Conservation (phyloP, 352 stramenopile species). For the Pythium periplocum region DNA sequence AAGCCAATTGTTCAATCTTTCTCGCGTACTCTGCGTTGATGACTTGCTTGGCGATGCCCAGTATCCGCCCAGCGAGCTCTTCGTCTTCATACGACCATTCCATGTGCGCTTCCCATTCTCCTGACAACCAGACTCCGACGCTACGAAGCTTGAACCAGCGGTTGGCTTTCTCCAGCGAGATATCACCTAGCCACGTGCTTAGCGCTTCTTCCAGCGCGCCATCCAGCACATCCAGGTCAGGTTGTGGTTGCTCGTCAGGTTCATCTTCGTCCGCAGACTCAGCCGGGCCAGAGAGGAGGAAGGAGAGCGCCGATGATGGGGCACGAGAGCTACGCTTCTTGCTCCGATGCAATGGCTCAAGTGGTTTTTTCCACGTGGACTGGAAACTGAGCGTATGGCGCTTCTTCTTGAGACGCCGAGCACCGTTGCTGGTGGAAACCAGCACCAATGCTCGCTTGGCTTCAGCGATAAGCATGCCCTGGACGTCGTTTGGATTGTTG, state of each 20-base stretch:
- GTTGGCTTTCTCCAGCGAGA: conserved; percentile 52
- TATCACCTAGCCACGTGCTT: conserved; percentile 59
- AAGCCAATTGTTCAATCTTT: conserved; percentile 15
- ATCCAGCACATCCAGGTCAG: conserved; percentile 49
- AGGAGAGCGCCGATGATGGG: conserved; percentile 67
- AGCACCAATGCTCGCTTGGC: conserved; percentile 78
- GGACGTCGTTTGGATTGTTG: conserved; percentile 67
- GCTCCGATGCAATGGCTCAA: conserved; percentile 45
- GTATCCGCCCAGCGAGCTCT: conserved; percentile 68
- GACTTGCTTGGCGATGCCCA: conserved; percentile 82
- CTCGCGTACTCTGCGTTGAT: conserved; percentile 62
- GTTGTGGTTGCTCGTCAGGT: conserved; percentile 58
- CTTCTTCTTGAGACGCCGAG: conserved; percentile 81
- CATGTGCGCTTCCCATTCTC: conserved; percentile 77
- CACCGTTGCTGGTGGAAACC: conserved; percentile 56
- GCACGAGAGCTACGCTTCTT: conserved; percentile 70
- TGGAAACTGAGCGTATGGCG: conserved; percentile 74
- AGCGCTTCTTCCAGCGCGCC: conserved; percentile 36
- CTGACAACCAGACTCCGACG: conserved; percentile 57
- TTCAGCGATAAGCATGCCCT: conserved; percentile 74
- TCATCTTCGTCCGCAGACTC: conserved; percentile 77
- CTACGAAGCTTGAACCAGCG: conserved; percentile 73
- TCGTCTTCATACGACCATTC: conserved; percentile 85
- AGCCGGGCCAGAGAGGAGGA: conserved; percentile 64
- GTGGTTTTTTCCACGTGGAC: conserved; percentile 78